Evolutionary conservation across 2,329 filamentous ascomycete species (phyloP).

Genomic region (Aspergillus sp.): DNA sequence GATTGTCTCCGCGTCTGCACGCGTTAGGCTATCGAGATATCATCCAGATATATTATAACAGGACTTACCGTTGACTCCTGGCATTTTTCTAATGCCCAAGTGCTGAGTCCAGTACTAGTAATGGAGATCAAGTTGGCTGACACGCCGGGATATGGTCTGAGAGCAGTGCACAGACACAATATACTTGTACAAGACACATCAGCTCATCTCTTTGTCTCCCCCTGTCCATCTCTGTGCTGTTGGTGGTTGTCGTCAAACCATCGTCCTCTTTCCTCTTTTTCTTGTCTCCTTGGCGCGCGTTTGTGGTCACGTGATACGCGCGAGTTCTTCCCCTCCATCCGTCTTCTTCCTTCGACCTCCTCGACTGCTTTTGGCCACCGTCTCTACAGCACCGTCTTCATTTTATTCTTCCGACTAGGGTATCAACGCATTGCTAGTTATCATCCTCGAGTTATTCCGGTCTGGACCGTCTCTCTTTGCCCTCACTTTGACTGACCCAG

Average conservation of each 20-base stretch:
- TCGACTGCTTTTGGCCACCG: too few relatives aligned
- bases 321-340: constrained; percentile 35
- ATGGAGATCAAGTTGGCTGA: neutral
- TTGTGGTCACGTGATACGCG: neutral
- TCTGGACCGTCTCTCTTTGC: neutral
- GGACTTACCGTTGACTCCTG: neutral
- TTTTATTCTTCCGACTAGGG: too few relatives aligned
- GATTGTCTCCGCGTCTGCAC: constrained; percentile 68
- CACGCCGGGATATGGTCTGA: neutral
- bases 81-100: neutral
- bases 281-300: neutral
- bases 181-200: neutral
- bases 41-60: too few relatives aligned
- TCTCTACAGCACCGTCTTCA: too few relatives aligned
- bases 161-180: neutral
- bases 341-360: constrained; percentile 57
- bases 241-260: neutral
- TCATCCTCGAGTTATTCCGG: too few relatives aligned
- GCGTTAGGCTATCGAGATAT: neutral
- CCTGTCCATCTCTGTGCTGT: neutral
- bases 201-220: too few relatives aligned
- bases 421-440: too few relatives aligned
- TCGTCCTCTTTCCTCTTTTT: neutral
- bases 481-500: constrained; percentile 42
- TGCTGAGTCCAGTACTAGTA: neutral